Evolutionary conservation across 139 green algal species (phyloP).

Genomic region (Limnomonas spitsbergensis): DNA sequence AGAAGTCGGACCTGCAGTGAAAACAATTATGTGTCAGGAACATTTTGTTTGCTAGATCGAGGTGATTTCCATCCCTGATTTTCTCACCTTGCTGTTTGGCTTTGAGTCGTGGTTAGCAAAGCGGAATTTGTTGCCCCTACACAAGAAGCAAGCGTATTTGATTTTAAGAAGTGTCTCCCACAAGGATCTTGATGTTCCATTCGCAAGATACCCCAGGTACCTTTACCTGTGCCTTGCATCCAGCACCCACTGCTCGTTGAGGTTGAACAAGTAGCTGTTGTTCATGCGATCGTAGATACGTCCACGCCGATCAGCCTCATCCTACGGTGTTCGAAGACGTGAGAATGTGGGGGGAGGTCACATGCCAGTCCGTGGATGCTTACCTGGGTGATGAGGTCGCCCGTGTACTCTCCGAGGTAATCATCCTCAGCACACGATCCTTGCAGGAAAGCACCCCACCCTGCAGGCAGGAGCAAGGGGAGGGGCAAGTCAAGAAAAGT

Average conservation of each 20-base stretch:
- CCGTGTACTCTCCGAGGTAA: conserved; percentile 84
- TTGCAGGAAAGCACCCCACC: conserved; percentile 77
- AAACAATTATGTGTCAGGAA: no score
- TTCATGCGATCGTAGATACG: conserved; percentile 81
- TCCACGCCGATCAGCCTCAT: conserved; percentile 84
- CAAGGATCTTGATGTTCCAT: no score
- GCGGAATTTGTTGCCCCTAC: conserved; percentile 84
- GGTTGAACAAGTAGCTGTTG: conserved; percentile 87
- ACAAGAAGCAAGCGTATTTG: neutral
- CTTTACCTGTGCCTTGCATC: conserved; percentile 57
- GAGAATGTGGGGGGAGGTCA: neutral
- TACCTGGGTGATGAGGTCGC: conserved; percentile 70
- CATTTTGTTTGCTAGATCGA: no score
- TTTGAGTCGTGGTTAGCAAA: conserved; percentile 75
- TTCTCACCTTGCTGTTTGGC: conserved; percentile 22
- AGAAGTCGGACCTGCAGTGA: neutral
- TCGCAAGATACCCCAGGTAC: neutral
- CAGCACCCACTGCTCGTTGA: conserved; percentile 83
- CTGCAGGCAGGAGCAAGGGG: conserved; percentile 23
- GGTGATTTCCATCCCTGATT: no score
- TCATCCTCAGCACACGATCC: conserved; percentile 58
- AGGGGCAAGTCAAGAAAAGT: neutral
- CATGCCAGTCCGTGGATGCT: no score
- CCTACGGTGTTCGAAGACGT: no score
- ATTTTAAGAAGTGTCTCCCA: no score